These are phyloP conservation scores for Brasilioporus rufonigricans DNA, from an alignment of 768 basidiomycete species.

Conservation along the genomic window DNA sequence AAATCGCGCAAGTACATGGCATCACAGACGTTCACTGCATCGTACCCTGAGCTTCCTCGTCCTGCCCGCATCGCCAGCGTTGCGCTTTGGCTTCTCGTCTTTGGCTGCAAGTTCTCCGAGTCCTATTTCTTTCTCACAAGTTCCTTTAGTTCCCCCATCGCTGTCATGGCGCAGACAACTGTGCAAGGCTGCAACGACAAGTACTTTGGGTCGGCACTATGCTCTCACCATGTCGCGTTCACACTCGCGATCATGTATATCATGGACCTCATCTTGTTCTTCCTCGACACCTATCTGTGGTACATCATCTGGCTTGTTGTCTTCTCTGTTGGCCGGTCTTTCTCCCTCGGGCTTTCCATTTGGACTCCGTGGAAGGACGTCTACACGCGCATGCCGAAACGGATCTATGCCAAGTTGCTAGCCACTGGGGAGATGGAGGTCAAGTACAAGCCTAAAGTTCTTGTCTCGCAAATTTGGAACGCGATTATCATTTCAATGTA, in stretches of 20 bases:
- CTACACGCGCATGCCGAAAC: conserved; percentile 92
- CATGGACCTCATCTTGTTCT: conserved; percentile 98
- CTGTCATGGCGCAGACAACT: conserved; percentile 94
- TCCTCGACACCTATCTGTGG: conserved; percentile 99
- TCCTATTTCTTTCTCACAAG: conserved; percentile 98
- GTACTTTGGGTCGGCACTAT: conserved; percentile 76
- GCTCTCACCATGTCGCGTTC: conserved; percentile 91
- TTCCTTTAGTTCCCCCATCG: conserved; percentile 95
- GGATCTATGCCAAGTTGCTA: conserved; percentile 95
- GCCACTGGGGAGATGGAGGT: conserved; percentile 98
- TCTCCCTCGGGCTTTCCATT: conserved; percentile 90
- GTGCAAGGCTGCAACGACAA: conserved; percentile 88
- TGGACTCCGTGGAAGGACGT: conserved; percentile 99
- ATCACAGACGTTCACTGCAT: conserved; percentile 97
- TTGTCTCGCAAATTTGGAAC: conserved; percentile 99
- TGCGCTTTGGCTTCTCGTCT: conserved; percentile 86
- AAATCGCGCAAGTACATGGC: conserved; percentile 99
- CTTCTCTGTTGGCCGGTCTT: conserved; percentile 88
- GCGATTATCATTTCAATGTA: conserved; percentile 99
- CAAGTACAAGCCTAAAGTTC: conserved; percentile 99
- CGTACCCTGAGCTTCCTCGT: conserved; percentile 79
- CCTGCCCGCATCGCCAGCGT: conserved; percentile 81
- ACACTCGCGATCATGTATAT: conserved; percentile 97
- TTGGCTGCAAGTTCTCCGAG: conserved; percentile 94
- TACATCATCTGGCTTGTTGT: conserved; percentile 99